phyloP scores from a whole-genome alignment of 441 rosid genomes.

The Arabidopsis hybrid region DNA sequence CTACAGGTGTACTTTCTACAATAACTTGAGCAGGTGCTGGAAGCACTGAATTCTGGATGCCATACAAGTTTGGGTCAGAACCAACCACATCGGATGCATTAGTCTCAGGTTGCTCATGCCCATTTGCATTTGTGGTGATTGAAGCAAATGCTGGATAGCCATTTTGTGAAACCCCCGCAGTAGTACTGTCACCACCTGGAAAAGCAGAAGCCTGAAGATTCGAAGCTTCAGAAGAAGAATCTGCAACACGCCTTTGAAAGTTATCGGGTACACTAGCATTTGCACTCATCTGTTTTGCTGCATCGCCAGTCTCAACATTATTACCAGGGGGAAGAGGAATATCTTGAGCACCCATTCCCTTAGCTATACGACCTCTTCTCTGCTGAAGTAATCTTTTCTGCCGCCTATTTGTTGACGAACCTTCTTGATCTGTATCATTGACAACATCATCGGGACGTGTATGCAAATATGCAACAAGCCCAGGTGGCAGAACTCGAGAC shows the following conservation, averaged over 20 bases:
- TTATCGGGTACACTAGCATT: constrained; percentile 61
- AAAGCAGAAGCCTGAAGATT: constrained; percentile 56
- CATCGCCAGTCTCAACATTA: constrained; percentile 68
- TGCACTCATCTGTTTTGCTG: constrained; percentile 53
- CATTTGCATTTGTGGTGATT: constrained; percentile 49
- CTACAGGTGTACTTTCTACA: constrained; percentile 93
- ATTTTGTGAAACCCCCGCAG: constrained; percentile 60
- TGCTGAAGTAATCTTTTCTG: constrained; percentile 91
- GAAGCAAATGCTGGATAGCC: constrained; percentile 60
- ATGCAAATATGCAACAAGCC: constrained; percentile 98
- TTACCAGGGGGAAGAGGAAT: constrained; percentile 56
- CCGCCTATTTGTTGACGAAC: constrained; percentile 81
- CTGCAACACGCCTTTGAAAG: constrained; percentile 55
- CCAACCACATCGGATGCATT: constrained; percentile 56
- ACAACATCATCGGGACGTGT: constrained; percentile 79
- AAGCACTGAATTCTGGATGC: constrained; percentile 63
- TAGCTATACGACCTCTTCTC: constrained; percentile 75
- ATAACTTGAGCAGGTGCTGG: constrained; percentile 99
- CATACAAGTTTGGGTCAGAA: constrained; percentile 55
- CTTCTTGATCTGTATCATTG: constrained; percentile 77
- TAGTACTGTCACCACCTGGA: constrained; percentile 52
- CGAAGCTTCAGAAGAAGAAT: constrained; percentile 58
- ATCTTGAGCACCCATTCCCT: constrained; percentile 73
- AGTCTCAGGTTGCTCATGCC: constrained; percentile 58
- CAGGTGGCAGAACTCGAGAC: constrained; percentile 98